Base-by-base conservation (phyloP, 2,329 filamentous ascomycete genomes). In the Verticillium isaacii region DNA sequence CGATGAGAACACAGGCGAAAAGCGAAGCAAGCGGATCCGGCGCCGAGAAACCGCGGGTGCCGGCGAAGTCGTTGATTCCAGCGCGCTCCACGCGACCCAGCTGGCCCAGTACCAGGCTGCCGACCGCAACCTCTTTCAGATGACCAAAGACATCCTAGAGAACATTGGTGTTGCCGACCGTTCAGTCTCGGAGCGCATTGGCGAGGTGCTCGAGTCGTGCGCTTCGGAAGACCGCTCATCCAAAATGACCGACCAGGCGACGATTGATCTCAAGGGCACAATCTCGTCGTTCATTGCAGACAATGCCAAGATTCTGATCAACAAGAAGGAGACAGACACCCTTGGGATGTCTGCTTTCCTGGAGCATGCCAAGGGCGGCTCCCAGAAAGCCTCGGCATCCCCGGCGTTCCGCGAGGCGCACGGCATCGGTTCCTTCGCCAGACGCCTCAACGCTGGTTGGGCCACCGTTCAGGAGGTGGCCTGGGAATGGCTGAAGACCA, bases 21-120 rank as follows among this genome's bases (percentile, higher is more conserved):
- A 88, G 68, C 78, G 87, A 61, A 89, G 86, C 72, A 90, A 90
- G 69, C 78, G 88, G 58, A 86, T 86, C 34, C 81, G 87, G 56
- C 82, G 85, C 19, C 80, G 87, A 60, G 86, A 89, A 54, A 83
- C 80, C 3, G 78, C 82, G 12, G 72, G 75, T 12, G 72, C 75
- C 4, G 85, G 84, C 39, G 85, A 86, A 57, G 72, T 75, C 0
- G 71, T 82, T 15, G 85, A 87, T 63, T 77, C 83, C 7, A 82
- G 78, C 58, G 80, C 78, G 1, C 74, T 82, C 32, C 78, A 82
- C 59, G 81, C 84, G 1, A 81, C 79, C 59, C 83, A 87, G 66
- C 72, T 88, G 4, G 80, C 84, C 66, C 80, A 82, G 2, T 83
- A 80, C 57, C 84, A 86, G 64, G 83, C 83, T 2, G 82, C 80